Conservation (phyloP, 768 basidiomycete species). For the Boletus insuetus region DNA sequence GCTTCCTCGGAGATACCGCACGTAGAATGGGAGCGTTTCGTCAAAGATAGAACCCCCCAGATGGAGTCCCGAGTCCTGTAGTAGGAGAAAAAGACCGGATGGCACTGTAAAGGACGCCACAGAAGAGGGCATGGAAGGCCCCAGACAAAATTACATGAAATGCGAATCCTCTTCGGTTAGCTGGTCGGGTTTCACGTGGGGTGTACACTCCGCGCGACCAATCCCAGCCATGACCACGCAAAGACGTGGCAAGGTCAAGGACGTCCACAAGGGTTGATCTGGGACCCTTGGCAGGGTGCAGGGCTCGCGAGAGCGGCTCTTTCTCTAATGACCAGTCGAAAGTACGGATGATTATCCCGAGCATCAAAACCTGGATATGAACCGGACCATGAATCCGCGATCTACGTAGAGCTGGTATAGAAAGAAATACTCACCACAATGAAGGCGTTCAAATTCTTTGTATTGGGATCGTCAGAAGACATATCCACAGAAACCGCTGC, state of each 20-base stretch:
- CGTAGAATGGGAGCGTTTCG: not conserved
- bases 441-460: not conserved
- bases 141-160: not conserved
- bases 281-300: not conserved
- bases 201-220: not conserved
- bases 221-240: not conserved
- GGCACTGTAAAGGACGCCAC: not conserved
- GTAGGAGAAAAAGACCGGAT: not conserved
- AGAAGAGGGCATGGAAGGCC: not conserved
- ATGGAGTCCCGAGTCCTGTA: not conserved
- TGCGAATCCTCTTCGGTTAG: not conserved
- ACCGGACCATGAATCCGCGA: not conserved
- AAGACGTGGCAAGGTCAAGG: not conserved
- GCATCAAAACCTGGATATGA: constrained; percentile 12
- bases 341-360: constrained; percentile 10
- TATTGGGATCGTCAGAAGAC: not conserved
- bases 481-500: constrained; percentile 25
- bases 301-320: constrained; percentile 6
- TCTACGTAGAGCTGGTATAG: not conserved
- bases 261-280: not conserved
- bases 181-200: not conserved
- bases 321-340: constrained; percentile 13
- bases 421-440: not conserved
- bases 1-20: not conserved
- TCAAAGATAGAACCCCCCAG: not conserved